phyloP scores from a whole-genome alignment of 2,329 filamentous ascomycete species.

The Colletotrichum tropicicola region DNA sequence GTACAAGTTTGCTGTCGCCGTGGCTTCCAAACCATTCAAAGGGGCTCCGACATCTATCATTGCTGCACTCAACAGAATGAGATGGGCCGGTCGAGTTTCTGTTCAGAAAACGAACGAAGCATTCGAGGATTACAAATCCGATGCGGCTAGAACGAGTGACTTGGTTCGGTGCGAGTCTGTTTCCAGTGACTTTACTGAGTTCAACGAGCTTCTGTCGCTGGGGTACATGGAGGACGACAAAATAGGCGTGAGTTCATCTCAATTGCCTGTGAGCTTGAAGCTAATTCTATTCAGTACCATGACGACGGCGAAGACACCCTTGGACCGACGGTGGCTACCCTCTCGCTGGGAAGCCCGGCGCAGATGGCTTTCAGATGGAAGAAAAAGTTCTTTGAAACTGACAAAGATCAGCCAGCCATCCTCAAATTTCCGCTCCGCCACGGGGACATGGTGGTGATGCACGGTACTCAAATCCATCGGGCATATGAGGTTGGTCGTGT shows the following conservation, averaged over 20 bases:
- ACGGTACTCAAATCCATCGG: conserved; percentile 66
- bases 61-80: conserved; percentile 59
- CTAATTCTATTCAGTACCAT: conserved; percentile 58
- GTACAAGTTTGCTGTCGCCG: conserved; percentile 72
- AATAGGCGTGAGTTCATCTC: conserved; percentile 56
- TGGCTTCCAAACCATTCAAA: conserved; percentile 58
- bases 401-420: conserved; percentile 30
- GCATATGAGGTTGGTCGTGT: conserved; percentile 59
- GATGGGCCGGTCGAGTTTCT: conserved; percentile 60
- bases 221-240: conserved; percentile 69
- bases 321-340: conserved; percentile 68
- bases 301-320: conserved; percentile 73
- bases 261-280: neutral
- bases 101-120: conserved; percentile 40
- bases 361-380: conserved; percentile 69
- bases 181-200: conserved; percentile 46
- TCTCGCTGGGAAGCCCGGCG: conserved; percentile 67
- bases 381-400: conserved; percentile 37
- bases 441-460: conserved; percentile 73
- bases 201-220: conserved; percentile 71
- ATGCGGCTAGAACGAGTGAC: neutral
- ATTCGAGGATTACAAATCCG: conserved; percentile 3
- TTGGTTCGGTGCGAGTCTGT: conserved; percentile 32
- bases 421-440: conserved; percentile 60
- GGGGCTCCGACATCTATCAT: conserved; percentile 58